Percentiles rank a stretch among this genome's conserved stretches.
Evolutionary conservation across 768 basidiomycete genomes (phyloP).

Genomic region (Leccinum subtestaceum): DNA sequence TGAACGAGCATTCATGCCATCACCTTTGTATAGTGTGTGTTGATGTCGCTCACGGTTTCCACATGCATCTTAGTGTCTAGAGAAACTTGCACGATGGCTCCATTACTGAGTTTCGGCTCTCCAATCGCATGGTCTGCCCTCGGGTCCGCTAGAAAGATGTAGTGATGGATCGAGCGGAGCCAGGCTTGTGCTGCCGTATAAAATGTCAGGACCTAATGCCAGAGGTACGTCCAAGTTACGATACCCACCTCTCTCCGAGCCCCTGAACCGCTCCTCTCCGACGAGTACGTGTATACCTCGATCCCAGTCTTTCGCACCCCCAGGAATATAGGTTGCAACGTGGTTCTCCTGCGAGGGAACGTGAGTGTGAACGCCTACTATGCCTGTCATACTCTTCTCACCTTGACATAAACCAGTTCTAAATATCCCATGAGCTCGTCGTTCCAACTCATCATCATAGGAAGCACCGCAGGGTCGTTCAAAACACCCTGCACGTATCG

Average conservation of each 20-base stretch:
- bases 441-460: constrained; percentile 49
- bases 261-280: constrained; percentile 47
- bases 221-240: background rate
- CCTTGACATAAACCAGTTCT: constrained; percentile 48
- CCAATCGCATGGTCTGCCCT: constrained; percentile 41
- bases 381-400: constrained; percentile 12
- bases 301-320: constrained; percentile 32
- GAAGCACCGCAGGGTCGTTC: constrained; percentile 38
- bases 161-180: constrained; percentile 37
- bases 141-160: constrained; percentile 42
- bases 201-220: background rate
- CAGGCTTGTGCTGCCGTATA: constrained; percentile 14
- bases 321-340: constrained; percentile 25
- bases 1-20: background rate
- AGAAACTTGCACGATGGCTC: constrained; percentile 27
- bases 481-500: constrained; percentile 36
- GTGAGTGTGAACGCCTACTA: background rate
- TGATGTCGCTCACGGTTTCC: constrained; percentile 13
- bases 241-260: constrained; percentile 39
- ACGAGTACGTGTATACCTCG: constrained; percentile 44
- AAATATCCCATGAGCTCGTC: constrained; percentile 41
- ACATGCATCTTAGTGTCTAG: constrained; percentile 20
- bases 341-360: constrained; percentile 15
- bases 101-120: constrained; percentile 40
- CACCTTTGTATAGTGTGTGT: background rate